Evolutionary conservation across 228 moss, liverwort and hornwort species (phyloP).

Genomic region (Sphagnum fallax): DNA sequence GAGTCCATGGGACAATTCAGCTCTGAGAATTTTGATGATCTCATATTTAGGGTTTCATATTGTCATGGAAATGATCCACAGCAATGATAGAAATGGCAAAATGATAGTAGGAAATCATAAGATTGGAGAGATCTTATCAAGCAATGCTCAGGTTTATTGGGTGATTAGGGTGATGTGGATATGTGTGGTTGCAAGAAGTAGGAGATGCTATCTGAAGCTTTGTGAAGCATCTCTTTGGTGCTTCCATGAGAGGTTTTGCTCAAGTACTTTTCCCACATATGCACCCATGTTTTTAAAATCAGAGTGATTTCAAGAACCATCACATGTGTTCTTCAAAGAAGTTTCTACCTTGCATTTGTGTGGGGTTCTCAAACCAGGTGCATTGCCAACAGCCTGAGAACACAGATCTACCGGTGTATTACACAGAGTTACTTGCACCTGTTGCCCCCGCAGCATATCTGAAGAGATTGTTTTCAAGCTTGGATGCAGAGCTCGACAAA

Average conservation of each 20-base stretch:
- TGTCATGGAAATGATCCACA: no score
- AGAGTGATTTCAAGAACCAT: no score
- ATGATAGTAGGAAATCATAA: no score
- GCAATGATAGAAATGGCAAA: no score
- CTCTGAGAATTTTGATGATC: no score
- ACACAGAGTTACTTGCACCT: slow-evolving; percentile 1
- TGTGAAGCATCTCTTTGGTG: neutral
- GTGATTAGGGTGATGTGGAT: no score
- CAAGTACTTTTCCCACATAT: no score
- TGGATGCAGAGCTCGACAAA: slow-evolving; percentile 47
- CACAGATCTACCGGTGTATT: neutral
- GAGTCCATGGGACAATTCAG: no score
- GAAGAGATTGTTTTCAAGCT: slow-evolving; percentile 18
- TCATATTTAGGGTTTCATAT: no score
- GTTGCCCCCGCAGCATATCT: neutral
- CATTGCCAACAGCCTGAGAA: neutral
- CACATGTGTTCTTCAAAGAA: neutral
- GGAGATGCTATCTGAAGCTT: neutral
- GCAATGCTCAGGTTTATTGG: no score
- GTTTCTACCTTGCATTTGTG: neutral
- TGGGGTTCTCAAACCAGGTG: neutral
- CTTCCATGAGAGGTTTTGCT: neutral
- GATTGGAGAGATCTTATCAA: no score
- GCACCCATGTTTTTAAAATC: no score
- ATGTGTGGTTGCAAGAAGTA: neutral